Conservation (phyloP, 495 filamentous ascomycete genomes). For the Neurospora sp. region DNA sequence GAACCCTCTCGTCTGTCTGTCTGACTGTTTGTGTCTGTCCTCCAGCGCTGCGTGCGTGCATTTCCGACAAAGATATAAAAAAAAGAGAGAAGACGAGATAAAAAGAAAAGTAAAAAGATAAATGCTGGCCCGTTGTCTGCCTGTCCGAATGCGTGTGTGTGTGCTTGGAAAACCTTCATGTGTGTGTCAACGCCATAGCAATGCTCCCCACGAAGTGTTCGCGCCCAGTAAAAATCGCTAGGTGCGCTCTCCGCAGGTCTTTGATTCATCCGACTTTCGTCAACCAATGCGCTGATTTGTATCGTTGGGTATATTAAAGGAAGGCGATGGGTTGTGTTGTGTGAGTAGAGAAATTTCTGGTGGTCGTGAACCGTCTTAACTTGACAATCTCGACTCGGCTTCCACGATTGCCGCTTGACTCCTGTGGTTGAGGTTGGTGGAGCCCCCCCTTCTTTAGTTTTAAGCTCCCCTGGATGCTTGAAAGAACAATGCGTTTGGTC, state of each 20-base stretch:
- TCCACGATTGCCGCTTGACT: background rate
- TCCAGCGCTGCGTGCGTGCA: background rate
- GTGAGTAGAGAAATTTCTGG: background rate
- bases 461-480: slow-evolving; percentile 7
- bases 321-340: background rate
- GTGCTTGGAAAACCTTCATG: slow-evolving; percentile 7
- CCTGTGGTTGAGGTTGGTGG: background rate
- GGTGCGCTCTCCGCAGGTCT: background rate
- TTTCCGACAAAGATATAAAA: background rate
- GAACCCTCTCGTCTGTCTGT: background rate
- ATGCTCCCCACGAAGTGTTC: slow-evolving; percentile 7
- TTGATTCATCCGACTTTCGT: background rate
- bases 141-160: slow-evolving; percentile 5
- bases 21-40: background rate
- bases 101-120: background rate
- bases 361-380: background rate
- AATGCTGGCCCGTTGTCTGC: slow-evolving; percentile 1
- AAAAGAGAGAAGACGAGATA: background rate
- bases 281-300: background rate
- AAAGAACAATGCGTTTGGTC: slow-evolving; percentile 34
- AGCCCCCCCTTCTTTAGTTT: background rate
- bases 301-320: background rate
- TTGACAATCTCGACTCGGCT: background rate
- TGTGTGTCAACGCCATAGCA: slow-evolving; percentile 18
- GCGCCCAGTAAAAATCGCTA: background rate